Evolutionary conservation across 2,329 filamentous ascomycete species (phyloP), one percentile per base, ranked within the genome.

Genomic region (Pyricularia grisea): DNA sequence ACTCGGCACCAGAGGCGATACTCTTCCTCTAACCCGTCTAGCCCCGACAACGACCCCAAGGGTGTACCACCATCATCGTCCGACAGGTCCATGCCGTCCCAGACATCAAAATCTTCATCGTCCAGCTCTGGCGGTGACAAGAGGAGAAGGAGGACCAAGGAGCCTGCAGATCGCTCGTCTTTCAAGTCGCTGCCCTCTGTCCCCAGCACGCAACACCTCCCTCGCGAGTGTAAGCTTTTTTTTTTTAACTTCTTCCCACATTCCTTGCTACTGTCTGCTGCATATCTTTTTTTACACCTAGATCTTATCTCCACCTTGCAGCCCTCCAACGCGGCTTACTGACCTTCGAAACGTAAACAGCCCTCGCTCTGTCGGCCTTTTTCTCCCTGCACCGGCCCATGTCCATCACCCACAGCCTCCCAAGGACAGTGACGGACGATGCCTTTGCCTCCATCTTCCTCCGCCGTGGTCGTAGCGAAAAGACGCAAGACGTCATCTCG

Each of bases 311-410:
- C 4, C 30, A 33, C n/a, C 14, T n/a, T 28, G 10, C 33, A 36
- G 33, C 33, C 23, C 14, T 50, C 27, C 68, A 58, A 72, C 72
- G 71, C 76, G 73, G 68, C 73, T 73, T 67, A 76, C 70, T 65
- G n/a, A 66, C n/a, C 11, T 20, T 42, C 10, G 17, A 17, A 42
- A 42, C 10, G 23, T 30, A 12, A 60, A 23, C 68, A 98, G 95
- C 96, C 76, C 86, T 98, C 71, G 90, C 91, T 72, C 84, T 97
- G 65, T 95, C 94, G 9, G 91, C 91, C 67, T 98, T 99, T 85
- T 98, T 98, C 83, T 96, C 94, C 72, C 90, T 97, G 73, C 93
- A 99, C 81, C 90, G 95, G 71, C 95, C 95, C 65, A 94, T 99
- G 76, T 97, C 93, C 69, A 88, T 97, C 73, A 93, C 90, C 67